These are phyloP conservation scores for Flaveria floridana DNA, from an alignment of 140 eudicot species.

Conservation along the genomic window DNA sequence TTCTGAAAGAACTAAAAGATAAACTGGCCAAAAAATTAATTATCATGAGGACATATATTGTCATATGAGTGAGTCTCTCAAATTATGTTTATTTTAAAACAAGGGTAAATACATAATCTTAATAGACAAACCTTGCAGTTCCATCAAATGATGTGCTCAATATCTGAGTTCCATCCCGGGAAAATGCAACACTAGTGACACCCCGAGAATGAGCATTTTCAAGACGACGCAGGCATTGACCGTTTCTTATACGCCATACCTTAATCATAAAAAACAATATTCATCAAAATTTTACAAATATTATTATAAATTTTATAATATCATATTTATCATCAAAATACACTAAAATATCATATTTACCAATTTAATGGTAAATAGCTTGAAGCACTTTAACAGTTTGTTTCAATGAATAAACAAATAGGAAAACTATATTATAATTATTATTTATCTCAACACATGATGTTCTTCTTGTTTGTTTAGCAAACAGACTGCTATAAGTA, in stretches of 20 bases:
- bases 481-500: not conserved
- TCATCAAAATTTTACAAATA: not conserved
- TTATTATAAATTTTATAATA: not conserved
- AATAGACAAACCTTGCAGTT: slow-evolving; percentile 65
- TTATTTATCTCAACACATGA: not conserved
- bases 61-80: not conserved
- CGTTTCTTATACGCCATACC: slow-evolving; percentile 98
- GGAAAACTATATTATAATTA: not conserved
- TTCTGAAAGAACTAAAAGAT: not conserved
- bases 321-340: no score
- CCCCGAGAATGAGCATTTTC: slow-evolving; percentile 93
- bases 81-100: not conserved
- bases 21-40: not conserved
- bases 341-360: slow-evolving; percentile 14
- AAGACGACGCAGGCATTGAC: slow-evolving; percentile 93
- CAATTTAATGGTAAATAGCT: not conserved
- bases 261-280: slow-evolving; percentile 21
- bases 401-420: not conserved
- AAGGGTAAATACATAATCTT: not conserved
- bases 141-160: slow-evolving; percentile 92
- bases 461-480: not conserved
- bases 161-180: slow-evolving; percentile 90
- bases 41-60: not conserved
- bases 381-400: not conserved
- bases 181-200: slow-evolving; percentile 83